Evolutionary conservation across 2,329 filamentous ascomycete genomes (phyloP).

Genomic region (Xylogone sp.): DNA sequence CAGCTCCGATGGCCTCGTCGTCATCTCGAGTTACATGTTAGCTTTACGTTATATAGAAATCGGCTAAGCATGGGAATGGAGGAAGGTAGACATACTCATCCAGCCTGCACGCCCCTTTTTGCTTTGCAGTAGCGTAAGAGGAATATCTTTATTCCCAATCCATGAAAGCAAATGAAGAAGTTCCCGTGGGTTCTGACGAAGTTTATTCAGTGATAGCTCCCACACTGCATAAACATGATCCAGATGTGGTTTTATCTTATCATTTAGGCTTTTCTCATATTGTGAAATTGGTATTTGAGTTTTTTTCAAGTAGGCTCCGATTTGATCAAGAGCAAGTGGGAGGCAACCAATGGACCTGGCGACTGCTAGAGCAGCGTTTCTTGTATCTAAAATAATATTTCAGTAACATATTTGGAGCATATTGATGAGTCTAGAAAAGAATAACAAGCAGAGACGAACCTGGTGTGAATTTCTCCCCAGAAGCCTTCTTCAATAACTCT

Average conservation of each 20-base stretch:
- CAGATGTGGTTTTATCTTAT: neutral
- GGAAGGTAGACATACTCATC: neutral
- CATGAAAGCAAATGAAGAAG: neutral
- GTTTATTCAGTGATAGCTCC: neutral
- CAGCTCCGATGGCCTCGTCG: neutral
- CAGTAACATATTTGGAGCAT: no score
- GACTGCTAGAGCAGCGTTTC: neutral
- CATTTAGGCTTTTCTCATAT: neutral
- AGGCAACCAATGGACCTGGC: neutral
- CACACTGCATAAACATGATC: no score
- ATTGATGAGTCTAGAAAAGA: no score
- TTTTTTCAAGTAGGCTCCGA: neutral
- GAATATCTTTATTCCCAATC: neutral
- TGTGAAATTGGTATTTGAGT: neutral
- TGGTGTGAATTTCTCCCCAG: no score
- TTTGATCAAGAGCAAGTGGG: neutral
- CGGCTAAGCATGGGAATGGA: no score
- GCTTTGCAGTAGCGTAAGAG: neutral
- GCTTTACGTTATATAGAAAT: no score
- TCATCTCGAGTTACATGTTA: no score
- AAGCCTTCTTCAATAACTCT: neutral
- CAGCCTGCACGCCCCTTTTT: neutral
- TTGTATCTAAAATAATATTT: no score
- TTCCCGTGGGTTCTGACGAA: neutral
- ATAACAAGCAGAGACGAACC: no score